Evolutionary conservation across 257 asterid species (phyloP).

Genomic region (Solanum phureja): DNA sequence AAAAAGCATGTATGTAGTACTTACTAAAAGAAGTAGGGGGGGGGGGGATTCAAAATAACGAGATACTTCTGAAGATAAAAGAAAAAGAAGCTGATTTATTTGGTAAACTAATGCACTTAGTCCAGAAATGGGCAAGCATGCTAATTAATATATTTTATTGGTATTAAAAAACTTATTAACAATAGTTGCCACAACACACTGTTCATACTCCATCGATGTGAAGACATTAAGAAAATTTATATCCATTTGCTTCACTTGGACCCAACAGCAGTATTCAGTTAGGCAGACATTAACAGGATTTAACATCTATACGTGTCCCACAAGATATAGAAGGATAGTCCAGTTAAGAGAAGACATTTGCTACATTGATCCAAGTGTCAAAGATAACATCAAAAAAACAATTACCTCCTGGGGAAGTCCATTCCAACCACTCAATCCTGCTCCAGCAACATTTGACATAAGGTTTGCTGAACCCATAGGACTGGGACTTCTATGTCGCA

Average conservation of each 20-base stretch:
- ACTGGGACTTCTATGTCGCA: constrained; percentile 92
- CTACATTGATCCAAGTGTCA: not conserved
- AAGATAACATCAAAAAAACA: not conserved
- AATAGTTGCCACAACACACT: not conserved
- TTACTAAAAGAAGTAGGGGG: not conserved
- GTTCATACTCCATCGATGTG: not conserved
- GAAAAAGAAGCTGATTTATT: not conserved
- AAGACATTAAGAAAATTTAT: not conserved
- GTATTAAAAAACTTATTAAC: not conserved
- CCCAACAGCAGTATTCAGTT: not conserved
- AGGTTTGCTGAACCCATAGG: constrained; percentile 89
- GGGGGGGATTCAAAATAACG: not conserved
- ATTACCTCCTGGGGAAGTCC: constrained; percentile 77
- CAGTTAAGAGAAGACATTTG: not conserved
- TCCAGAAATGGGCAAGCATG: not conserved
- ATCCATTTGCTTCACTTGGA: not conserved
- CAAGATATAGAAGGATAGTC: not conserved
- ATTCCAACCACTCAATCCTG: constrained; percentile 75
- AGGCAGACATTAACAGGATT: not conserved
- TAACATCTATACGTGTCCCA: not conserved
- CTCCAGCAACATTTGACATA: constrained; percentile 50
- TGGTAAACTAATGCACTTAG: not conserved
- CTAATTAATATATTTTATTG: not conserved
- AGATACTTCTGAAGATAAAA: not conserved
- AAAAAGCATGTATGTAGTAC: not conserved